Evolutionary conservation across 441 rosid species (phyloP).

Genomic region (Sinapis alba): DNA sequence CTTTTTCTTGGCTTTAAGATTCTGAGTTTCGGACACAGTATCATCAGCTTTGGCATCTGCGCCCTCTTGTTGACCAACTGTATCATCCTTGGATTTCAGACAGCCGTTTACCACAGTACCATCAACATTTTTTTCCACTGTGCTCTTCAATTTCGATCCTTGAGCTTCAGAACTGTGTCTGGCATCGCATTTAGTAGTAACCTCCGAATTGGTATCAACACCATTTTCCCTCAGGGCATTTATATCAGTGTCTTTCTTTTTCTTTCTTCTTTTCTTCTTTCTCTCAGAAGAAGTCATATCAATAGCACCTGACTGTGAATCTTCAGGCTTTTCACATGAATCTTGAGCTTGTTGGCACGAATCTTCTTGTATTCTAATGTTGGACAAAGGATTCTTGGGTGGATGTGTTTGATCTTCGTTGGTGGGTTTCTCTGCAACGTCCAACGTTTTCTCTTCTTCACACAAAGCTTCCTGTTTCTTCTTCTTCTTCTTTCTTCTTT

Average conservation of each 20-base stretch:
- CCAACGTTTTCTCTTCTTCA: conserved; percentile 12
- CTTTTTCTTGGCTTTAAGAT: conserved; percentile 30
- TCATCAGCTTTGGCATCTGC: conserved; percentile 15
- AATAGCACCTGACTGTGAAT: conserved; percentile 18
- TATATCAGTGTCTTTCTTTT: neutral
- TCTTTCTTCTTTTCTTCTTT: conserved; percentile 5
- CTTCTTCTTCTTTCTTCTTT: conserved; percentile 10
- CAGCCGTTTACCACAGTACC: conserved; percentile 6
- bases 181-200: neutral
- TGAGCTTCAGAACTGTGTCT: conserved; percentile 21
- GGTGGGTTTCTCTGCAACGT: neutral
- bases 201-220: conserved; percentile 13
- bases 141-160: conserved; percentile 15
- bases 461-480: conserved; percentile 9
- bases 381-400: neutral
- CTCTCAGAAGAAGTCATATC: conserved; percentile 14
- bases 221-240: neutral
- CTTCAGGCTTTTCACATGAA: conserved; percentile 17
- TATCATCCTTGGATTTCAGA: conserved; percentile 18
- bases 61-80: conserved; percentile 4
- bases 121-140: conserved; percentile 2
- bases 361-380: neutral
- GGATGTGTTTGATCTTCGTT: neutral
- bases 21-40: conserved; percentile 23
- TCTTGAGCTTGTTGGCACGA: neutral